These are phyloP conservation scores for Erucastrum elatum DNA, from an alignment of 345 rosid genomes.

Conservation along the genomic window DNA sequence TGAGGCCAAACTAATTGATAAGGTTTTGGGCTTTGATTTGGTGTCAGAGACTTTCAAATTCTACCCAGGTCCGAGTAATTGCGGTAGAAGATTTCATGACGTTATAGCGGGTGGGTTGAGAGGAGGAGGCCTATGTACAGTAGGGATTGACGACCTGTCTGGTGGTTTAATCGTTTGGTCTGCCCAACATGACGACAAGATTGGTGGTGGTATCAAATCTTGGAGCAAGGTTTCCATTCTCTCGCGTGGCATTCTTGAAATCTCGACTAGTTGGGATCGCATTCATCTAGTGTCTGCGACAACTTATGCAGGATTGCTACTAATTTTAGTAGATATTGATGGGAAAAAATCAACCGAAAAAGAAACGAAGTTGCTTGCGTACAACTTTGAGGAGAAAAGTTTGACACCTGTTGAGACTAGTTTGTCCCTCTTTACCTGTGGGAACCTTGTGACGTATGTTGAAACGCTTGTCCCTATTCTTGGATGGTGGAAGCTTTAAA, in stretches of 20 bases:
- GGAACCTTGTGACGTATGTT: background rate
- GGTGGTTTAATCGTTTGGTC: background rate
- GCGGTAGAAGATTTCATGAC: background rate
- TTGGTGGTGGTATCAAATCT: background rate
- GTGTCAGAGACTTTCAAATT: background rate
- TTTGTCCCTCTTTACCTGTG: background rate
- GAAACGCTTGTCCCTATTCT: background rate
- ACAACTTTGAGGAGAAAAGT: background rate
- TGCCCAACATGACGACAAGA: background rate
- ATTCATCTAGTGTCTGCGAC: background rate
- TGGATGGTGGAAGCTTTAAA: background rate
- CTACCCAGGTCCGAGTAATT: background rate
- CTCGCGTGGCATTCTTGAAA: background rate
- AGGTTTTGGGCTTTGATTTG: background rate
- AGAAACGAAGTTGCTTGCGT: background rate
- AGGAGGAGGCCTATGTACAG: background rate
- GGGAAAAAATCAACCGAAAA: background rate
- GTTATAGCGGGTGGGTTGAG: background rate
- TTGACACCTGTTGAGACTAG: background rate
- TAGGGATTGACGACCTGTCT: background rate
- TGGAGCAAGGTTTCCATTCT: background rate
- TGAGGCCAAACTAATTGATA: background rate
- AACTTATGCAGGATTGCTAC: background rate
- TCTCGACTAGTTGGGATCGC: background rate
- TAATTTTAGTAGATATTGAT: background rate